These are phyloP conservation scores for Noccaea bulbosa DNA, from an alignment of 345 rosid species.

Conservation along the genomic window DNA sequence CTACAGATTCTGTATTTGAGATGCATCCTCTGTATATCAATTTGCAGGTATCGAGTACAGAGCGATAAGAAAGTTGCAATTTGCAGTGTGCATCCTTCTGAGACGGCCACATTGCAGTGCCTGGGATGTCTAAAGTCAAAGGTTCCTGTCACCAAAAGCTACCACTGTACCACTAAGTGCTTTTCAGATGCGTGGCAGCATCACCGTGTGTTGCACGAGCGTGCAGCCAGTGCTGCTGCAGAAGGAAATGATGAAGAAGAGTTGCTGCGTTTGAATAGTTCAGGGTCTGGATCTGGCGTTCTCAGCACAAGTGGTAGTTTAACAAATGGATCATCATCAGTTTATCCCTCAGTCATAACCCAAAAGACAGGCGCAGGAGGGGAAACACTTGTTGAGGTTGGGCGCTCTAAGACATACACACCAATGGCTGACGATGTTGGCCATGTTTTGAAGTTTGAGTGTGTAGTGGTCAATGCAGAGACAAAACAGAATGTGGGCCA, in stretches of 20 bases:
- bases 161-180: conserved; percentile 92
- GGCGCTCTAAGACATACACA: conserved; percentile 83
- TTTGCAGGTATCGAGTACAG: conserved; percentile 84
- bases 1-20: neutral
- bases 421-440: conserved; percentile 95
- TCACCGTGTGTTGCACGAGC: conserved; percentile 93
- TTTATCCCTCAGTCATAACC: conserved; percentile 67
- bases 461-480: conserved; percentile 84
- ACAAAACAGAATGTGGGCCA: conserved; percentile 71
- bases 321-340: conserved; percentile 74
- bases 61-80: conserved; percentile 86
- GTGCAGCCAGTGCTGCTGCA: conserved; percentile 80
- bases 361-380: conserved; percentile 76
- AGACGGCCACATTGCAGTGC: conserved; percentile 87
- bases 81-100: conserved; percentile 94
- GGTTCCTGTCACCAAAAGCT: conserved; percentile 82
- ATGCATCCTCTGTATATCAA: conserved; percentile 15
- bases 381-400: conserved; percentile 96
- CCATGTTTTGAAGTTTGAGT: conserved; percentile 91
- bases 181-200: conserved; percentile 99
- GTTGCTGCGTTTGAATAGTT: conserved; percentile 71
- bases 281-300: conserved; percentile 68
- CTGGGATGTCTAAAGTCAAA: conserved; percentile 88
- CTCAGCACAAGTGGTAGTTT: conserved; percentile 55
- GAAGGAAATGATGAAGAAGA: conserved; percentile 95